Evolutionary conservation across 2,329 filamentous ascomycete genomes (phyloP).

Genomic region (Bimuria novae-zelandiae): DNA sequence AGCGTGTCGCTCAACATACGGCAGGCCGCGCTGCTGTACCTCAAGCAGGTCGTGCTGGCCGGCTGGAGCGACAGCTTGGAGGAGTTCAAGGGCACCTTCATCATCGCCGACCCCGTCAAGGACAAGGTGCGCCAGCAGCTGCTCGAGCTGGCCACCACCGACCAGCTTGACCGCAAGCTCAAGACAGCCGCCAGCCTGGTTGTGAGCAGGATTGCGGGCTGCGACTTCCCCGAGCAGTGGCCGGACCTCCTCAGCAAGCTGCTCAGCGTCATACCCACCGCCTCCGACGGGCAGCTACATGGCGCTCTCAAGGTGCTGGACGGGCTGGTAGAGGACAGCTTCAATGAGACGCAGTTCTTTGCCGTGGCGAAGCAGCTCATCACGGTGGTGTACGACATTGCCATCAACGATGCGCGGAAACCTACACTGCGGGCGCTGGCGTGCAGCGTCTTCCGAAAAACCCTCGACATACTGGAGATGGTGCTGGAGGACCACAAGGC

Average conservation of each 20-base stretch:
- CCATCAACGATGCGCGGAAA: conserved; percentile 74
- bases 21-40: conserved; percentile 77
- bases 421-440: conserved; percentile 80
- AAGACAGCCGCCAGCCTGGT: conserved; percentile 86
- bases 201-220: conserved; percentile 90
- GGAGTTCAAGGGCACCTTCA: conserved; percentile 69
- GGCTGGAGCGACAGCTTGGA: conserved; percentile 82
- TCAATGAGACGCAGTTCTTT: conserved; percentile 96
- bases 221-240: conserved; percentile 95
- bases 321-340: conserved; percentile 89
- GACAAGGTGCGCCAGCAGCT: conserved; percentile 72
- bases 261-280: conserved; percentile 75
- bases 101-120: conserved; percentile 75
- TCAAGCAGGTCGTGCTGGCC: conserved; percentile 81
- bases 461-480: conserved; percentile 95
- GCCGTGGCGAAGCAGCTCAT: conserved; percentile 84
- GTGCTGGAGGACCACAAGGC: conserved; percentile 90
- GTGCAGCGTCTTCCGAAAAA: conserved; percentile 85
- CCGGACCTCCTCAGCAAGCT: conserved; percentile 83
- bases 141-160: conserved; percentile 76
- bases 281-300: conserved; percentile 79
- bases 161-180: conserved; percentile 78
- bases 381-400: conserved; percentile 80
- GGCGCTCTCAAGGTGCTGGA: conserved; percentile 85
- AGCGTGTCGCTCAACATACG: conserved; percentile 75